Evolutionary conservation across 179 eudicot species (phyloP), one percentile per base, ranked within the genome.

Genomic region (Silene coronaria): DNA sequence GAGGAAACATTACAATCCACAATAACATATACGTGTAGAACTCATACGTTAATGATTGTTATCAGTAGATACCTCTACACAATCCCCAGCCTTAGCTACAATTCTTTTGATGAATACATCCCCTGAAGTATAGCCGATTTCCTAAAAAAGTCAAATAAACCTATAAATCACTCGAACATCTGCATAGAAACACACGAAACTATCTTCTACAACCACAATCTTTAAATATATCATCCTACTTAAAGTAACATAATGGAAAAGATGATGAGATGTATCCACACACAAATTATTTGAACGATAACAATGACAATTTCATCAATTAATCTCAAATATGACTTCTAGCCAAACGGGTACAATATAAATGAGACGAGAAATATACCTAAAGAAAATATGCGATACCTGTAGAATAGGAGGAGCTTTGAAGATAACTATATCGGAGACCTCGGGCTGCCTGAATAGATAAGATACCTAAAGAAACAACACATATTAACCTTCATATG

Each of bases 21-120:
- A 48, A 59, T 38, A 70, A 48, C n/a, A 64, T 36, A 55, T 11
- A 45, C 14, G 62, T 17, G 11, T 23, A 19, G 9, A 13, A 26
- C 42, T 32, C 4, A 24, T 23, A 67, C 6, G 34, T 46, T 19
- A 48, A 8, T 24, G 13, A 26, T 17, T 24, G 45, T 57, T 42
- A n/a, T 55, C 17, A 66, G 63, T n/a, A 58, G 68, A 57, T 71
- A 90, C 98, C 81, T 90, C 92, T 67, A 95, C 95, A 76, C 73
- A 79, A 34, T 95, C 98, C 38, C 97, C 97, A 72, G 89, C 96
- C 83, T 78, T 87, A 2, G 97, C 99, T 53, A 95, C 99, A 75
- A 95, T 72, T 84, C 99, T 86, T 84, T 95, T 92, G 34, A 94
- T 86, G 75, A 95, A 92, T 11, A 90, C 97, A 72, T 89, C 93